These are phyloP conservation scores for Neurospora terricola DNA, from an alignment of 495 filamentous ascomycete species.

Conservation along the genomic window DNA sequence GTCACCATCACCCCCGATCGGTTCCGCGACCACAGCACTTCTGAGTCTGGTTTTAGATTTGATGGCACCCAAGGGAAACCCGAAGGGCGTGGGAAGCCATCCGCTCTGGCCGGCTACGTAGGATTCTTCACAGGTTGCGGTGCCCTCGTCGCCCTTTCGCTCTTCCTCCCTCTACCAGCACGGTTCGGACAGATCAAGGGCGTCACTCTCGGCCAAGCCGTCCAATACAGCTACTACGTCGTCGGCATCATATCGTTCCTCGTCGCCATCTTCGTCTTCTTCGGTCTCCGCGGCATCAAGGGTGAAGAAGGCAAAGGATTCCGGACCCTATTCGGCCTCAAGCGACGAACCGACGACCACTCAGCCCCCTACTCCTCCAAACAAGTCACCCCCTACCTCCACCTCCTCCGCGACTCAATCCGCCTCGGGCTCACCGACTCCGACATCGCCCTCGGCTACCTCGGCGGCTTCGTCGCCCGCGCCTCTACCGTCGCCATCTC, in stretches of 20 bases:
- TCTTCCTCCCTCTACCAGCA: constrained; percentile 83
- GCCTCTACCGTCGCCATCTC: constrained; percentile 94
- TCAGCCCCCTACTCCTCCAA: constrained; percentile 7
- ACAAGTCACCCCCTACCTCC: constrained; percentile 34
- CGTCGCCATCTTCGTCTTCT: constrained; percentile 62
- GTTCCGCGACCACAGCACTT: constrained; percentile 21
- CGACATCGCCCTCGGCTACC: constrained; percentile 75
- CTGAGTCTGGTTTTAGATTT: not conserved
- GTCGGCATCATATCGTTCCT: constrained; percentile 63
- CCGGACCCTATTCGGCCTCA: constrained; percentile 38
- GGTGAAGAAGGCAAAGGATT: constrained; percentile 72
- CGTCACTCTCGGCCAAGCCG: constrained; percentile 53
- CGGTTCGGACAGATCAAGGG: constrained; percentile 57
- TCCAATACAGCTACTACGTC: constrained; percentile 75
- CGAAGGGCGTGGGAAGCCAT: constrained; percentile 25
- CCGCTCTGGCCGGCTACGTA: constrained; percentile 77
- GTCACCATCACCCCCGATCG: constrained; percentile 52
- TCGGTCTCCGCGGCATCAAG: constrained; percentile 68
- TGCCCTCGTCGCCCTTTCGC: constrained; percentile 66
- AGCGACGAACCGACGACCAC: constrained; percentile 10
- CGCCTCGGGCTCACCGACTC: constrained; percentile 62
- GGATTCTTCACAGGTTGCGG: constrained; percentile 89
- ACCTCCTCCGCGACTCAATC: constrained; percentile 53
- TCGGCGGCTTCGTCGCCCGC: constrained; percentile 90
- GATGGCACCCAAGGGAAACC: constrained; percentile 3